Base-by-base conservation (phyloP, 345 rosid species). In the Zanthoxylum bungeanum region DNA sequence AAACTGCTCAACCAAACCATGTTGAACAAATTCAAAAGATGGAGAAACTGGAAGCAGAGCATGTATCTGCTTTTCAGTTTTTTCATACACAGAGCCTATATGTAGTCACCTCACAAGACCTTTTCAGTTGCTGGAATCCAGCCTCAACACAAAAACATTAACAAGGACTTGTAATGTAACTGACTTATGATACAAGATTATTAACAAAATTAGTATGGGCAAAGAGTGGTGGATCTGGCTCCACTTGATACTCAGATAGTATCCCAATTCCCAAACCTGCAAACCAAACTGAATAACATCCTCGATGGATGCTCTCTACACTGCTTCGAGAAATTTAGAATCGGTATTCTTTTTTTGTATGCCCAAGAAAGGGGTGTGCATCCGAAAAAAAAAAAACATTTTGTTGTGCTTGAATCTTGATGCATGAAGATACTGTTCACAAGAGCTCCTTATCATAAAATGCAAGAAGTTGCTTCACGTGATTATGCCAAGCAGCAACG, bases 401-500 rank as follows among this genome's bases (percentile, higher is more conserved):
- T 11, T 2, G 50, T 31, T 46, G 9, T 16, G 6, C 7, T 0
- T 17, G n/a, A n/a, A n/a, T n/a, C n/a, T n/a, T n/a, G 24, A 3
- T 46, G 47, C 52, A 57, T 28, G 16, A 71, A 24, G 25, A 22
- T 61, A 30, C 30, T 34, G 57, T 66, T 77, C 76, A 84, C 76
- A 80, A 57, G 30, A 83, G 83, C 77, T 85, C 93, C 76, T 89
- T 86, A 49, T 93, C 96, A 51, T 90, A 91, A 72, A 86, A 91
- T 64, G 96, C 88, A 34, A 93, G 91, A 72, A 90, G 93, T 72
- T 91, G 93, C 78, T 93, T 93, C 68, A 93, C 94, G 51, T 91
- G 98, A 80, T 90, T 87, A 74, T 83, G 91, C 98, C 98, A 90
- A 63, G 91, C 87, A 69, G 86, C 90, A 61, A 91, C 97, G 52